Evolutionary conservation across 2,329 filamentous ascomycete species (phyloP).

Genomic region (Talaromyces piceae): DNA sequence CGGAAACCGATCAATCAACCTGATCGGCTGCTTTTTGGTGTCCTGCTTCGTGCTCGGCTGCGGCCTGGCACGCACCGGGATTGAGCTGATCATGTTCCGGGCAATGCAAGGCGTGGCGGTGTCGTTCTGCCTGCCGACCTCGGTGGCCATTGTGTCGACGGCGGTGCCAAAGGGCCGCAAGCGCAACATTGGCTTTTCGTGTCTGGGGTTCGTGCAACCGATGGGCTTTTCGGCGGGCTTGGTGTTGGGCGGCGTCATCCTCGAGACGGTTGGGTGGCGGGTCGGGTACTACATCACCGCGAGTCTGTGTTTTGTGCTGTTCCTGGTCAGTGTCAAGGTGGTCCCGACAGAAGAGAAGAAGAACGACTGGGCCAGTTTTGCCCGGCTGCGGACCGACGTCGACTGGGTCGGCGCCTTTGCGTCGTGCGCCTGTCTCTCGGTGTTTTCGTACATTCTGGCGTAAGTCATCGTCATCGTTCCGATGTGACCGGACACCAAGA

Average conservation of each 20-base stretch:
- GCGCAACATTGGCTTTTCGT: slow-evolving; percentile 45
- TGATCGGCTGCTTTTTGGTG: slow-evolving; percentile 38
- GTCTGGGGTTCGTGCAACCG: slow-evolving; percentile 43
- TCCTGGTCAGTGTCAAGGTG: slow-evolving; percentile 6
- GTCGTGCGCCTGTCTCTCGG: slow-evolving; percentile 37
- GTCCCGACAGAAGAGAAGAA: slow-evolving; percentile 2
- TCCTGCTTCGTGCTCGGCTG: slow-evolving; percentile 35
- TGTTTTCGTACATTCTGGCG: slow-evolving; percentile 42
- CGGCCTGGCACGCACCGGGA: slow-evolving; percentile 28
- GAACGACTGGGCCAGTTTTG: background rate
- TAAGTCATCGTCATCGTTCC: slow-evolving; percentile 2
- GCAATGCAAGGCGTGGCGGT: slow-evolving; percentile 38
- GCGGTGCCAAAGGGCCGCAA: slow-evolving; percentile 38
- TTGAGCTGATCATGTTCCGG: slow-evolving; percentile 41
- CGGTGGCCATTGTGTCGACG: slow-evolving; percentile 41
- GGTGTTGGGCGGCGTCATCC: slow-evolving; percentile 42
- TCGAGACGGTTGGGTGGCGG: slow-evolving; percentile 41
- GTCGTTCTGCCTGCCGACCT: slow-evolving; percentile 40
- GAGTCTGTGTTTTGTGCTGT: slow-evolving; percentile 9
- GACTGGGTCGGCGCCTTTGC: slow-evolving; percentile 44
- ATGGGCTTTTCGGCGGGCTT: slow-evolving; percentile 45
- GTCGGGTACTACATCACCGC: slow-evolving; percentile 32
- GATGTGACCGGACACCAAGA: background rate
- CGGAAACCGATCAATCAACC: slow-evolving; percentile 39
- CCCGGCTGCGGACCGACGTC: slow-evolving; percentile 24